Percentiles rank a stretch among this genome's conserved stretches.
Evolutionary conservation across 2,329 filamentous ascomycete species (phyloP).

Genomic region (Leptographium galeiforme): DNA sequence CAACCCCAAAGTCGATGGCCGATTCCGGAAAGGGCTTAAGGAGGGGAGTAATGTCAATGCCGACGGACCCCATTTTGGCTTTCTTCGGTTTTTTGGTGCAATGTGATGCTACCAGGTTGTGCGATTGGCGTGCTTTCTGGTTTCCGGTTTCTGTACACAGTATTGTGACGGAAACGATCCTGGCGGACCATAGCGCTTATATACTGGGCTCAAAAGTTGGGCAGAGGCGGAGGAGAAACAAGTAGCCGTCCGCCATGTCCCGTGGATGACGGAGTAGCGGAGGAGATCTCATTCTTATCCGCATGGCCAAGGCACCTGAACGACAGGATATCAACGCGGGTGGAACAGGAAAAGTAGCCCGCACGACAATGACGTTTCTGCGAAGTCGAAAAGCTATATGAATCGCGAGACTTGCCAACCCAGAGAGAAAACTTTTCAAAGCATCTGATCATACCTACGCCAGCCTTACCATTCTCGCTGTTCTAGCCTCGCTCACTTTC

Average conservation of each 20-base stretch:
- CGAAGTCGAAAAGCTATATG: background rate
- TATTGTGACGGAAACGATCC: background rate
- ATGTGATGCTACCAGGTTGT: background rate
- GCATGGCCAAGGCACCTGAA: background rate
- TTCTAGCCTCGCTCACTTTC: background rate
- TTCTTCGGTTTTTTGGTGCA: too few species aligned
- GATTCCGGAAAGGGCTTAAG: constrained; percentile 6
- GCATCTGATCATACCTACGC: too few species aligned
- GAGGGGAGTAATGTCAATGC: constrained; percentile 5
- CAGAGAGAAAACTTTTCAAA: background rate
- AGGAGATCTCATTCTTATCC: background rate
- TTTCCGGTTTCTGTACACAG: background rate
- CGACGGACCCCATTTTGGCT: constrained; percentile 7
- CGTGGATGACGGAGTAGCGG: background rate
- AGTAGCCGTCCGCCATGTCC: background rate
- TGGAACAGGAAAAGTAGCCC: background rate
- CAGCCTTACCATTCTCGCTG: too few species aligned
- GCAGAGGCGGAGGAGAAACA: background rate
- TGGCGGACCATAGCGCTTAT: background rate
- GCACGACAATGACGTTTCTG: background rate
- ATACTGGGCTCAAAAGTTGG: background rate
- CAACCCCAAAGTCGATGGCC: constrained; percentile 43
- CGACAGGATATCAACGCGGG: background rate
- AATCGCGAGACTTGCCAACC: background rate
- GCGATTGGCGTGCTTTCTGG: too few species aligned